Conservation (phyloP, 192 early-diverging fungal species). For the Diversispora eburnea region DNA sequence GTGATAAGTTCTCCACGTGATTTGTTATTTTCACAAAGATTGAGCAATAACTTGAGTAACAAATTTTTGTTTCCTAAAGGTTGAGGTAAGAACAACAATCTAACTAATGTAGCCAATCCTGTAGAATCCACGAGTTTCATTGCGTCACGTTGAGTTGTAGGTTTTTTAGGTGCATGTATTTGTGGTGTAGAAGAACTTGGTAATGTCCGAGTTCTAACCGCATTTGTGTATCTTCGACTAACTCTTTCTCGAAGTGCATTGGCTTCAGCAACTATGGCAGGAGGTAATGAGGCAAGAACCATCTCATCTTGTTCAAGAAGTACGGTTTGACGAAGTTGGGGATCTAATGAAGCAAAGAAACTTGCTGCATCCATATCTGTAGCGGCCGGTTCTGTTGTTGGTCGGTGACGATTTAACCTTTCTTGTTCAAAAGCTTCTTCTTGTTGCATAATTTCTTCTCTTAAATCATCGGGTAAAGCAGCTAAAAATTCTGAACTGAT, state of each 20-base stretch:
- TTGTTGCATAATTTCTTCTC: conserved; percentile 77
- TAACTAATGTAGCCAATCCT: conserved; percentile 76
- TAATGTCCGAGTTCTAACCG: conserved; percentile 34
- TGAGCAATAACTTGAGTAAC: conserved; percentile 67
- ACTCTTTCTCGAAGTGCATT: conserved; percentile 41
- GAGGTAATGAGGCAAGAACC: conserved; percentile 38
- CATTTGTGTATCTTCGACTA: conserved; percentile 30
- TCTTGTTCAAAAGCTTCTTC: conserved; percentile 71
- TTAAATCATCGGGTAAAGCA: conserved; percentile 86
- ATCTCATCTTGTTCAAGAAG: conserved; percentile 51
- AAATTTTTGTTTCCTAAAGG: conserved; percentile 58
- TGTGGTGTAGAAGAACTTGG: conserved; percentile 22
- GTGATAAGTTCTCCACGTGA: conserved; percentile 81
- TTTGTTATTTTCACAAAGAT: conserved; percentile 86
- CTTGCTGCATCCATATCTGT: conserved; percentile 51
- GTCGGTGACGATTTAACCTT: conserved; percentile 55
- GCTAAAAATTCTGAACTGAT: conserved; percentile 85
- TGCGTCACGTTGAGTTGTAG: conserved; percentile 54
- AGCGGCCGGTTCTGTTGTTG: conserved; percentile 34
- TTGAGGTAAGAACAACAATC: conserved; percentile 86
- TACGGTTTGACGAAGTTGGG: conserved; percentile 49
- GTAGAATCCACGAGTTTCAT: conserved; percentile 79
- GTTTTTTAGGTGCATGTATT: conserved; percentile 37
- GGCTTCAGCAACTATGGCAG: conserved; percentile 49
- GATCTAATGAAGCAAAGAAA: conserved; percentile 56